A percentile compares a stretch with the other conserved stretches of the same genome.
Conservation (phyloP, 2,329 filamentous ascomycete genomes). For the Clarireedia paspali region DNA sequence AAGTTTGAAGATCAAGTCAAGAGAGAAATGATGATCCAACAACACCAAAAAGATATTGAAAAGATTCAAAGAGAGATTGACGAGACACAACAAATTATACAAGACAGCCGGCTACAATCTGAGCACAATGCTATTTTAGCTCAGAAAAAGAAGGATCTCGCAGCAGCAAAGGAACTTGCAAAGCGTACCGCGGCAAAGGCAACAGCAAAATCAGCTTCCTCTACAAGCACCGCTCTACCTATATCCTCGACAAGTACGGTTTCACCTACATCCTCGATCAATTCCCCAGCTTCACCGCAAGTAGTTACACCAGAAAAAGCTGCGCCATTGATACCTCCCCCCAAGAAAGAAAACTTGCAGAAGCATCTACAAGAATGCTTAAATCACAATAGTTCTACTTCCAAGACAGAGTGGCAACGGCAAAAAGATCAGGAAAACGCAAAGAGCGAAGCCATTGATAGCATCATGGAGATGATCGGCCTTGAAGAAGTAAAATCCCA, state of each 20-base stretch:
- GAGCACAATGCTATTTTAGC: conserved; percentile 37
- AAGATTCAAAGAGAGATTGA: conserved; percentile 22
- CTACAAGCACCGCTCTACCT: neutral
- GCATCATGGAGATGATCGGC: conserved; percentile 63
- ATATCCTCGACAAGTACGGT: neutral
- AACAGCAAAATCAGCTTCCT: neutral
- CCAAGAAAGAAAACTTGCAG: conserved; percentile 5
- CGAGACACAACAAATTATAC: conserved; percentile 29
- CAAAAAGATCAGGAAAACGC: conserved; percentile 48
- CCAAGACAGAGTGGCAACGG: conserved; percentile 51
- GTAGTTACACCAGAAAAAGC: neutral
- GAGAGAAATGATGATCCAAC: conserved; percentile 13
- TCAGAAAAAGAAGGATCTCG: conserved; percentile 41
- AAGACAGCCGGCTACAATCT: conserved; percentile 37
- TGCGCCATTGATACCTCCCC: neutral
- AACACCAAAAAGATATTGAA: conserved; percentile 16
- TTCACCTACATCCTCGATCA: neutral
- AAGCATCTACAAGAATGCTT: conserved; percentile 11
- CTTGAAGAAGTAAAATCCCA: conserved; percentile 60
- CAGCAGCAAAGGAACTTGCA: conserved; percentile 31
- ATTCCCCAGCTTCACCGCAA: neutral
- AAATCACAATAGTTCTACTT: conserved; percentile 19
- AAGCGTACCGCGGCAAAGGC: conserved; percentile 9
- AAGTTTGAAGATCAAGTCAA: conserved; percentile 15
- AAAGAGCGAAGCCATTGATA: conserved; percentile 47